These are phyloP conservation scores for Dioscorea dumetorum DNA, from an alignment of 106 monocot species.

Conservation along the genomic window DNA sequence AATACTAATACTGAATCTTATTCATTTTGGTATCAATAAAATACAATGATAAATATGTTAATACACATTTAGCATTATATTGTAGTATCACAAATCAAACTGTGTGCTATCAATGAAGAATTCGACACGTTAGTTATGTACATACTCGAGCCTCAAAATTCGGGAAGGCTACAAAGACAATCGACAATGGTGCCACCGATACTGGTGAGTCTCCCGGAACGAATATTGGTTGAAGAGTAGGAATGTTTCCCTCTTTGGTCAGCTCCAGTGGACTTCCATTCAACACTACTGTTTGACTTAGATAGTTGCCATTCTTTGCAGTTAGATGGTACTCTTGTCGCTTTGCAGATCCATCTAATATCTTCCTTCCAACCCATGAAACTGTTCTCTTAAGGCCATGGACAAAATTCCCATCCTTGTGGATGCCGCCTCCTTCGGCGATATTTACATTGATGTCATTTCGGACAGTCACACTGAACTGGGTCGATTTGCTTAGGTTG, in stretches of 20 bases:
- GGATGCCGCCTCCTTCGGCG: slow-evolving; percentile 8
- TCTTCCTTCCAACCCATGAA: slow-evolving; percentile 52
- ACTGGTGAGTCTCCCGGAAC: slow-evolving; percentile 29
- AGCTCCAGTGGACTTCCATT: slow-evolving; percentile 58
- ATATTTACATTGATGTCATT: slow-evolving; percentile 42
- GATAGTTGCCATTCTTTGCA: slow-evolving; percentile 26
- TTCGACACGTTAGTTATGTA: background rate
- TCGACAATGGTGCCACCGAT: slow-evolving; percentile 39
- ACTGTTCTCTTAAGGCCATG: slow-evolving; percentile 52
- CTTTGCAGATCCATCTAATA: slow-evolving; percentile 21
- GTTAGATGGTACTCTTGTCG: slow-evolving; percentile 84
- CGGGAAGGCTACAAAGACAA: slow-evolving; percentile 59
- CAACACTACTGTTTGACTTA: slow-evolving; percentile 41
- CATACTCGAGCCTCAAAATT: slow-evolving; percentile 56
- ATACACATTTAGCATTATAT: too few relatives aligned
- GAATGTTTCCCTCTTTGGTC: slow-evolving; percentile 42
- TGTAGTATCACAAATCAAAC: too few relatives aligned
- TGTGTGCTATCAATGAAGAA: too few relatives aligned
- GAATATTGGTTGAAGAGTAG: slow-evolving; percentile 31
- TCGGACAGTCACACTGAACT: slow-evolving; percentile 24
- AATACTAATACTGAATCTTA: background rate
- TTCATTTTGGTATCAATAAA: background rate
- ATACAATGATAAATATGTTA: background rate
- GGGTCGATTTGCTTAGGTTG: slow-evolving; percentile 42
- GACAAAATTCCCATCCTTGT: slow-evolving; percentile 21